Base-by-base conservation (phyloP, 805 yeast species). In the Candida stauntonica region DNA sequence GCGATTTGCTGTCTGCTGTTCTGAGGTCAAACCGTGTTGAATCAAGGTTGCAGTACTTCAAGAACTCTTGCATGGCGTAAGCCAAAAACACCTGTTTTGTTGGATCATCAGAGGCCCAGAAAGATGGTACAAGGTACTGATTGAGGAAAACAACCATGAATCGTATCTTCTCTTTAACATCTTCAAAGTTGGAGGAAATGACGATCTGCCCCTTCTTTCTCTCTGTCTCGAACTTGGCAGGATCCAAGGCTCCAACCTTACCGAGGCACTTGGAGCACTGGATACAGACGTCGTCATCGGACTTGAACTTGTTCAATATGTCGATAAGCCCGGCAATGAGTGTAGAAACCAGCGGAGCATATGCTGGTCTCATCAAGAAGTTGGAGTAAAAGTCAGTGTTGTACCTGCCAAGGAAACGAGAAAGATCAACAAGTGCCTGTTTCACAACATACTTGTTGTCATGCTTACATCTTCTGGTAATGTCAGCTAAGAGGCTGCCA, bases 61-160 rank as follows among this genome's bases (percentile, higher is more conserved):
- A 62, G 34, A 81, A 79, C 46, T 87, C 93, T 57, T 93, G 99
- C 75, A 93, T 86, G 0, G 91, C 83, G 58, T 76, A 83, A 0
- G 96, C 96, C 26, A 88, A 70, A 54, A 82, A 85, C 41, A 85
- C 68, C 58, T 93, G 99, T 34, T 78, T 76, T 17, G 77, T 74
- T 0, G 98, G 96, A 54, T 88, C 88, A 24, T 82, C 84, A 2
- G 96, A 82, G 0, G 96, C 88, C 78, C 94, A 81, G 60, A 88
- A 89, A 1, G 87, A 77, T 24, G 86, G 87, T 7, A 89, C 82
- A n/a, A 93, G 67, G 42, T 77, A 69, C 38, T 74, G 71, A 43
- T 85, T 81, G 24, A 89, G 65, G 34, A 89, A 76, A 49, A 72
- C 68, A 4, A 75, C 64, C 23, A 87, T 67, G 51, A 91, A 86